These are phyloP conservation scores for Cercospora citrullina DNA, from an alignment of 2,329 filamentous ascomycete species.

Conservation along the genomic window DNA sequence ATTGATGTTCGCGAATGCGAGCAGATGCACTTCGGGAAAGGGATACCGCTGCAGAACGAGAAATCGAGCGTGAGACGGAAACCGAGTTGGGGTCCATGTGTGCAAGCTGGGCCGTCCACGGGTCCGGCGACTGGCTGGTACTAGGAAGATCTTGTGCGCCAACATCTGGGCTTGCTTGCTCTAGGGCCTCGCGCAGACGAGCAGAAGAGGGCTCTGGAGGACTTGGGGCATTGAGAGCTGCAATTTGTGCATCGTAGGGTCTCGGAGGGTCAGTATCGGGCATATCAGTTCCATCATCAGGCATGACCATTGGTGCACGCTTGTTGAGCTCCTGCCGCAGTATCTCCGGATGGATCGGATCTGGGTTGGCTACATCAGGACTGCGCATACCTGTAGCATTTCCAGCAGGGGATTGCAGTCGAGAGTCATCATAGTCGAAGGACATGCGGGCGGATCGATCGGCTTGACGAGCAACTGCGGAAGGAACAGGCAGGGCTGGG, in stretches of 20 bases:
- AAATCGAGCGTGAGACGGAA: neutral
- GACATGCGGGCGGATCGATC: slow-evolving; percentile 1
- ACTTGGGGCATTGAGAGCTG: slow-evolving; percentile 10
- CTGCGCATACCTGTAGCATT: slow-evolving; percentile 13
- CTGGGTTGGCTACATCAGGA: slow-evolving; percentile 9
- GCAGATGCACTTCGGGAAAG: neutral
- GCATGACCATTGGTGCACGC: neutral
- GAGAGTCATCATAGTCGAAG: neutral
- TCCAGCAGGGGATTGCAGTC: slow-evolving; percentile 10
- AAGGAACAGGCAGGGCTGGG: neutral
- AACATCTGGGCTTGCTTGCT: slow-evolving; percentile 11
- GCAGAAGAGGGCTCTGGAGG: slow-evolving; percentile 7
- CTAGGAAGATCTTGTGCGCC: neutral
- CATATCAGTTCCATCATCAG: slow-evolving; percentile 13
- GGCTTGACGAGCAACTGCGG: slow-evolving; percentile 2
- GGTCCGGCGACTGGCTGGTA: slow-evolving; percentile 1
- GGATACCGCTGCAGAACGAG: neutral
- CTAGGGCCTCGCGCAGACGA: slow-evolving; percentile 4
- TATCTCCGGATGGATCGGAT: slow-evolving; percentile 4
- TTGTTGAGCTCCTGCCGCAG: slow-evolving; percentile 11
- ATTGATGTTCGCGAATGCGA: slow-evolving; percentile 6
- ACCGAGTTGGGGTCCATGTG: slow-evolving; percentile 3
- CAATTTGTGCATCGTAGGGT: slow-evolving; percentile 13
- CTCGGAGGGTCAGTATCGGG: slow-evolving; percentile 9
- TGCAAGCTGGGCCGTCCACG: slow-evolving; percentile 7